phyloP scores from a whole-genome alignment of 345 rosid species.

The Eutrema japonicum region DNA sequence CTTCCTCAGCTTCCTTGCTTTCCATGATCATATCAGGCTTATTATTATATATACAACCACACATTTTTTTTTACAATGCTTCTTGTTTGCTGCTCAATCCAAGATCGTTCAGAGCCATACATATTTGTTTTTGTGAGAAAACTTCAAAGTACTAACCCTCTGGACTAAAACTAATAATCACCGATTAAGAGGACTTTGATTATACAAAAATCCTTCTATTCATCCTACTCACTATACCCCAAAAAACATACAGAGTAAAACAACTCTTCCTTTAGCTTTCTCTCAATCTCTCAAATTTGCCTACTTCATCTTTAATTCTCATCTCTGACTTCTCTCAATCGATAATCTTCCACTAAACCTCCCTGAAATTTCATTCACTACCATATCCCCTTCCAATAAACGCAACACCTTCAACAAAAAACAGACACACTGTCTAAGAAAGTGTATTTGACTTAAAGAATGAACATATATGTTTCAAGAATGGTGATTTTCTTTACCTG shows the following conservation, averaged over 20 bases:
- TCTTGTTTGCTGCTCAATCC: too few species aligned
- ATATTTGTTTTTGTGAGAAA: too few species aligned
- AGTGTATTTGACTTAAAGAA: not conserved
- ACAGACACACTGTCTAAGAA: not conserved
- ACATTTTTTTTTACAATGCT: too few species aligned
- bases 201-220: not conserved
- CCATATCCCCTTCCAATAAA: constrained; percentile 83
- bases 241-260: not conserved
- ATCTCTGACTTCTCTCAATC: constrained; percentile 45
- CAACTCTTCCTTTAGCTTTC: constrained; percentile 45
- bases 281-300: not conserved
- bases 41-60: too few species aligned
- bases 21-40: too few species aligned
- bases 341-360: constrained; percentile 62
- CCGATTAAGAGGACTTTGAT: not conserved
- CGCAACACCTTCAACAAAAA: constrained; percentile 69
- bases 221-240: not conserved
- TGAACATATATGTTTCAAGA: constrained; percentile 19
- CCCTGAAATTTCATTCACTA: constrained; percentile 51
- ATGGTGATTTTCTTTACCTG: constrained; percentile 56
- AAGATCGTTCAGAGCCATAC: too few species aligned
- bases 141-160: not conserved
- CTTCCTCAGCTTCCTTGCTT: too few species aligned
- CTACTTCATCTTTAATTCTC: not conserved
- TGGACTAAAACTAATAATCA: not conserved